Evolutionary conservation across 1,284 basidiomycete genomes (phyloP).

Genomic region (Irpex sp.): DNA sequence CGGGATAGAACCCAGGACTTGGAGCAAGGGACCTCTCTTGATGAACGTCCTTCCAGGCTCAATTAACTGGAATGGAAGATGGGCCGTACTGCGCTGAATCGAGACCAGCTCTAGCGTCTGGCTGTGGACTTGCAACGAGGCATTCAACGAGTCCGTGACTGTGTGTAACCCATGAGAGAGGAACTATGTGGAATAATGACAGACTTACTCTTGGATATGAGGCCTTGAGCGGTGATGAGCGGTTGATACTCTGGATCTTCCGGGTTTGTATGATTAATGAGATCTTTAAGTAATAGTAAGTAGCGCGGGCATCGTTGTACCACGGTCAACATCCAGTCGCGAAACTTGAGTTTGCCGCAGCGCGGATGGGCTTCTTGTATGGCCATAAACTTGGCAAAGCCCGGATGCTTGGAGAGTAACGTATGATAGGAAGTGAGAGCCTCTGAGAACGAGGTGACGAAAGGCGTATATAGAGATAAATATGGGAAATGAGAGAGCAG

Average conservation of each 20-base stretch:
- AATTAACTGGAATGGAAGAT: conserved; percentile 75
- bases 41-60: conserved; percentile 75
- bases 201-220: conserved; percentile 71
- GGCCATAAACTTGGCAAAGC: conserved; percentile 60
- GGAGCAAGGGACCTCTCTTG: conserved; percentile 60
- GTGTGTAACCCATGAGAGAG: conserved; percentile 1
- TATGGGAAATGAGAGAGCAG: conserved; percentile 51
- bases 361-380: conserved; percentile 59
- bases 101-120: conserved; percentile 72
- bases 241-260: conserved; percentile 63
- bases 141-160: conserved; percentile 79
- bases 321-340: conserved; percentile 83
- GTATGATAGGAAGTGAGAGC: conserved; percentile 54
- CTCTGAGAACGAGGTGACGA: conserved; percentile 72
- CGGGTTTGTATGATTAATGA: conserved; percentile 60
- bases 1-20: conserved; percentile 49
- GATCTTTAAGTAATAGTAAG: conserved; percentile 75
- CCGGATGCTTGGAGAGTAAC: conserved; percentile 45
- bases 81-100: conserved; percentile 70
- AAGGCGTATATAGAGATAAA: conserved; percentile 73
- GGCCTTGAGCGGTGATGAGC: conserved; percentile 52
- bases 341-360: conserved; percentile 71
- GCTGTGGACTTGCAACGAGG: conserved; percentile 72
- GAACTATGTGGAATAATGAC: background rate
- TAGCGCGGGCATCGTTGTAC: conserved; percentile 88